phyloP scores from a whole-genome alignment of 306 rosid genomes.

The Hippophae tibetana region DNA sequence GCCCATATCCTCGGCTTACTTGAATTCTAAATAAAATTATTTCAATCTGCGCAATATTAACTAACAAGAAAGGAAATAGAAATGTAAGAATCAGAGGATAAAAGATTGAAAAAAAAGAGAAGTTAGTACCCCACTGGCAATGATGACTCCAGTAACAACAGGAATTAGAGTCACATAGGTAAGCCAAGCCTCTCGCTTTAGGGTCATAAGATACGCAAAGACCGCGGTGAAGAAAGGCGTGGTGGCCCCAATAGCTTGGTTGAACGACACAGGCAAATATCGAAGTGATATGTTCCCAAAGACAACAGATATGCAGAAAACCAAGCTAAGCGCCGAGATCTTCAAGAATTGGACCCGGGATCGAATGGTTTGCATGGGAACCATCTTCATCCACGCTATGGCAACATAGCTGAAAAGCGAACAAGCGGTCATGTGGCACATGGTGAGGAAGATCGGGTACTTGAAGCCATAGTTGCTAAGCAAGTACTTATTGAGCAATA shows the following conservation, averaged over 20 bases:
- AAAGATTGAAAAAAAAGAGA: neutral
- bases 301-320: constrained; percentile 89
- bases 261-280: constrained; percentile 83
- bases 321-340: constrained; percentile 73
- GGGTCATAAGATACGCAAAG: constrained; percentile 79
- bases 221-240: constrained; percentile 96
- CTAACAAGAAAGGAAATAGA: constrained; percentile 10
- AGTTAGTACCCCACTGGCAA: constrained; percentile 88
- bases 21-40: neutral
- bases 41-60: neutral
- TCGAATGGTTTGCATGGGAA: constrained; percentile 88
- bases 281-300: constrained; percentile 88
- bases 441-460: constrained; percentile 97
- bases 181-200: constrained; percentile 93
- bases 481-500: constrained; percentile 81
- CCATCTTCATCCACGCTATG: constrained; percentile 91
- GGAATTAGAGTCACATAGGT: constrained; percentile 86
- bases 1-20: constrained; percentile 2
- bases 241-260: constrained; percentile 94
- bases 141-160: constrained; percentile 86
- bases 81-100: neutral
- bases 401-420: constrained; percentile 86
- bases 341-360: constrained; percentile 80
- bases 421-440: constrained; percentile 99
- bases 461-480: constrained; percentile 93